phyloP scores from a whole-genome alignment of 176 grass and related monocot species.

The Phoenix roebelenii region DNA sequence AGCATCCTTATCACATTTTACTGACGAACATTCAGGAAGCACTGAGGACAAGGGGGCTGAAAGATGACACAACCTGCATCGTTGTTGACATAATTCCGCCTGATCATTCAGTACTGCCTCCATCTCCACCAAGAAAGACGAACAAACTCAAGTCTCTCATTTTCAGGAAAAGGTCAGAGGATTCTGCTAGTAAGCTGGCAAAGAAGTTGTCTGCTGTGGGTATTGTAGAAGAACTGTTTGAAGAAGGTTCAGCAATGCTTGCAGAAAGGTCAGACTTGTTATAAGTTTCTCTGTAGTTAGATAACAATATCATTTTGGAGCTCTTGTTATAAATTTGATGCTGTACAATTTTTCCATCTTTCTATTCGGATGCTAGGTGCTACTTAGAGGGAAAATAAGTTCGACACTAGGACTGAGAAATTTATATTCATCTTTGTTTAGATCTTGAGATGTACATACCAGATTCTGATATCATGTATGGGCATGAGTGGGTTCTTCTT shows the following conservation, averaged over 20 bases:
- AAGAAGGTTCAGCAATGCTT: conserved; percentile 97
- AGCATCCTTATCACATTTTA: background rate
- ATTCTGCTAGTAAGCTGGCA: conserved; percentile 52
- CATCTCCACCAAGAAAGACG: conserved; percentile 69
- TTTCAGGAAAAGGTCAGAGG: conserved; percentile 60
- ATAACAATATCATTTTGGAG: no score
- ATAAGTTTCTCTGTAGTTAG: no score
- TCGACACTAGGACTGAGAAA: background rate
- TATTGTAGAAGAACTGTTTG: conserved; percentile 77
- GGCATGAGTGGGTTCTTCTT: background rate
- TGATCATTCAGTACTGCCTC: conserved; percentile 48
- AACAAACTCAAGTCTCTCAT: conserved; percentile 75
- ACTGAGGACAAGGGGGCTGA: conserved; percentile 79
- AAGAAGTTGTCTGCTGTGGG: conserved; percentile 59
- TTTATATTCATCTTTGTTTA: background rate
- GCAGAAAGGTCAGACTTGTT: conserved; percentile 55
- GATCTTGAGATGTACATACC: background rate
- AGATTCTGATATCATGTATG: background rate
- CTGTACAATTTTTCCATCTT: background rate
- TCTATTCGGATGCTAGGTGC: background rate
- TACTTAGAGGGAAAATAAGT: background rate
- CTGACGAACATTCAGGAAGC: conserved; percentile 52
- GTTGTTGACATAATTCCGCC: conserved; percentile 86
- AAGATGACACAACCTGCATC: conserved; percentile 95
- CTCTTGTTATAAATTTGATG: background rate